Evolutionary conservation across 768 basidiomycete species (phyloP).

Genomic region (Leucogyrophana mollusca): DNA sequence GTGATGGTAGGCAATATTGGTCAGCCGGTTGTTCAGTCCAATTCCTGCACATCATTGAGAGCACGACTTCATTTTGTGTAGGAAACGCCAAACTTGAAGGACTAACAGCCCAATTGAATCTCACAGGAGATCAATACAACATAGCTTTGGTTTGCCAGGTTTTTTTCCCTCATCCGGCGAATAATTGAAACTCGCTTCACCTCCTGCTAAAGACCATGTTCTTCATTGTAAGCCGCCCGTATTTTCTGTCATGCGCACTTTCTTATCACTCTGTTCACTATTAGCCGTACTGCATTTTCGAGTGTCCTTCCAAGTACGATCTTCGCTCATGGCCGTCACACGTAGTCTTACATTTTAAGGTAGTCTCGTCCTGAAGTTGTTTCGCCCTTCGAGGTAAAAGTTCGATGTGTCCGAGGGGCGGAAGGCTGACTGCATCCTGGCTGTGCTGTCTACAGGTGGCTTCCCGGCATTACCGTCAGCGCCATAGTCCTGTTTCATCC

Average conservation of each 20-base stretch:
- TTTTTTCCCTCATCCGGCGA: background rate
- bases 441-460: conserved; percentile 40
- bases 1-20: conserved; percentile 49
- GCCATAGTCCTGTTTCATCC: background rate
- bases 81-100: conserved; percentile 68
- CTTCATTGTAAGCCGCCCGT: conserved; percentile 47
- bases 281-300: conserved; percentile 50
- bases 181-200: background rate
- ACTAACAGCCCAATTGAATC: conserved; percentile 46
- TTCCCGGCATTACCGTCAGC: conserved; percentile 61
- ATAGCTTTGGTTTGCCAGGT: conserved; percentile 48
- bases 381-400: conserved; percentile 57
- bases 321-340: background rate
- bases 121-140: conserved; percentile 58
- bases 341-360: too few species aligned
- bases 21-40: conserved; percentile 19
- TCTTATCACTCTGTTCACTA: conserved; percentile 38
- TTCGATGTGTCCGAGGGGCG: background rate
- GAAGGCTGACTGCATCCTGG: background rate
- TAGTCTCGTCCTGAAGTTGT: conserved; percentile 47
- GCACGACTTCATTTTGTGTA: conserved; percentile 15
- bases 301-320: conserved; percentile 63
- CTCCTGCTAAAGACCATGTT: conserved; percentile 51
- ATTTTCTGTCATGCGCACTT: background rate
- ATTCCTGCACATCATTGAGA: background rate